Base-by-base conservation (phyloP, 768 basidiomycete species). In the Chalciporus piperatus region DNA sequence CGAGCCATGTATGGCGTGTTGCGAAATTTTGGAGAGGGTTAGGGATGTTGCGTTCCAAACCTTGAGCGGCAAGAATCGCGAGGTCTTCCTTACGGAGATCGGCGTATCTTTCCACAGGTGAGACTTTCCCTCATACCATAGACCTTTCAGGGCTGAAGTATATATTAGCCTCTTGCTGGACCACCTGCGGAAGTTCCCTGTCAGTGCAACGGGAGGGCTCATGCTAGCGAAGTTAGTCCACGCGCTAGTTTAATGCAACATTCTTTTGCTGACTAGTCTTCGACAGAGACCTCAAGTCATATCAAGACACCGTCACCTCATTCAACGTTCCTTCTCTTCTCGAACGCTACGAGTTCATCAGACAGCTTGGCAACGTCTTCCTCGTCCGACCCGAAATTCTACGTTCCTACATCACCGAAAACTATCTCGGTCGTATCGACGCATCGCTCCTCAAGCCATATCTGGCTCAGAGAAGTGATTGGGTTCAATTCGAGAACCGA, bases 261-360 rank as follows among this genome's bases (percentile, higher is more conserved):
- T 7, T 37, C n/a, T 25, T 35, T 44, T 25, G 32, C 22, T 19
- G 20, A 20, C 57, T 39, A 4, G 45, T 43, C 4, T 30, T 47
- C 42, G 45, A 38, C 65, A 98, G 95, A 72, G 97, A 99, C 65
- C 82, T 99, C 59, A 97, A 95, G 58, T 84, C 89, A 19, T 99
- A 99, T 63, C 97, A 98, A 74, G 97, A 98, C 60, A 81, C 82
- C 2, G 82, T 97, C 58, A 74, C 78, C 55, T 83, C 80, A n/a
- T 98, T 96, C 72, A 77, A 79, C 27, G 84, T 97, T 39, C 83
- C 91, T 11, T 78, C 89, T 7, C 77, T 99, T 8, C 82, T 87
- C 57, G 95, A 98, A 67, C 92, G 96, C 20, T 99, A 96, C 73
- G 97, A 98, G 66, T 98, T 98, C 74, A 86, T 98, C 56, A 87